Percentiles rank a stretch among this genome's conserved stretches.
Evolutionary conservation across 495 filamentous ascomycete species (phyloP).

Genomic region (Melanomma pulvis-pyrius): DNA sequence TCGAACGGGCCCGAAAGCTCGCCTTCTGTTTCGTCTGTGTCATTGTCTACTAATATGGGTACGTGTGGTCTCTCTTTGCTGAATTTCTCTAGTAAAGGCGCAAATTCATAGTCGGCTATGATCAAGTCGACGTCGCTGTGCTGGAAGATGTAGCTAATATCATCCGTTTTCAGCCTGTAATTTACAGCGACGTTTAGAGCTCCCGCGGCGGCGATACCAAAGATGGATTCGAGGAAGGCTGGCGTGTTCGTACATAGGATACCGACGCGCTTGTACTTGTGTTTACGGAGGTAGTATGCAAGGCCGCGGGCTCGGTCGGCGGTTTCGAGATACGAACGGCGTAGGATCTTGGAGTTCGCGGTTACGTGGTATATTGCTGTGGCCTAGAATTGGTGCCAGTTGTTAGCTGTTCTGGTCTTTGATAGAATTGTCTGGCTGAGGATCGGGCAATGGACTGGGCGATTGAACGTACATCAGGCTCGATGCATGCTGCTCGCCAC

Average conservation of each 20-base stretch:
- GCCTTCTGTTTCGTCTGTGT: conserved; percentile 78
- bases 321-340: conserved; percentile 75
- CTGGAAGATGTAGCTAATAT: conserved; percentile 86
- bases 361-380: conserved; percentile 87
- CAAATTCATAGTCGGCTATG: conserved; percentile 81
- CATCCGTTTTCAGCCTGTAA: conserved; percentile 82
- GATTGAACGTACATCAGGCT: conserved; percentile 58
- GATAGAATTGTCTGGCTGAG: background rate
- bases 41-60: conserved; percentile 77
- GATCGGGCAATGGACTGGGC: background rate
- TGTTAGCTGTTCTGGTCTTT: background rate
- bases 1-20: conserved; percentile 79
- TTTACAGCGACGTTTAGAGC: conserved; percentile 73
- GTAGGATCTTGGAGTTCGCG: conserved; percentile 71
- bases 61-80: conserved; percentile 59
- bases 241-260: conserved; percentile 91
- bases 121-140: conserved; percentile 87
- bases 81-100: conserved; percentile 68
- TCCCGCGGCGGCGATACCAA: conserved; percentile 84
- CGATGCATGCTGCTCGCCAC: conserved; percentile 82
- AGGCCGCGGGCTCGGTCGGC: conserved; percentile 84
- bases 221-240: conserved; percentile 87
- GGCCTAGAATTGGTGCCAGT: conserved; percentile 53
- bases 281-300: conserved; percentile 80
- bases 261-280: conserved; percentile 69